These are phyloP conservation scores for Porcisia deanei DNA, from an alignment of 208 protist genomes.

Conservation along the genomic window DNA sequence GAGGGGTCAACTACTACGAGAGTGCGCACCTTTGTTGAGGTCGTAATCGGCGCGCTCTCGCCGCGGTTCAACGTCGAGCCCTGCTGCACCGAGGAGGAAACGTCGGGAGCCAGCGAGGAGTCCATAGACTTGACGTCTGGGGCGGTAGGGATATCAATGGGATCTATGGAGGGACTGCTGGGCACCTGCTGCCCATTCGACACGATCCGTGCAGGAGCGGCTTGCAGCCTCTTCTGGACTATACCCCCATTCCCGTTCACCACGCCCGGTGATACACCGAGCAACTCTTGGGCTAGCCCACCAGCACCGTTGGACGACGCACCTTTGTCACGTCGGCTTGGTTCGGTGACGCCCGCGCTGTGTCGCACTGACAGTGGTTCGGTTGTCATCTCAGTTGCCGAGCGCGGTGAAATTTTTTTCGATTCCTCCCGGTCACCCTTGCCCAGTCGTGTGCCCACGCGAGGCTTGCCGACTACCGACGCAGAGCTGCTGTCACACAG, in stretches of 20 bases:
- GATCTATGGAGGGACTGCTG: conserved; percentile 13
- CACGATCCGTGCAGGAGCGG: conserved; percentile 16
- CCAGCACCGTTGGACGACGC: neutral
- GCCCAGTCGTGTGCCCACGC: neutral
- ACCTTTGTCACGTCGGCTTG: neutral
- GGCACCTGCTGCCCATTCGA: conserved; percentile 28
- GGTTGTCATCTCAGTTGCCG: conserved; percentile 7
- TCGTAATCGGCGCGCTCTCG: conserved; percentile 22
- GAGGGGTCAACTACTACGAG: conserved; percentile 66
- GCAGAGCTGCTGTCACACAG: conserved; percentile 7
- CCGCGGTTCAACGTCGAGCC: conserved; percentile 17
- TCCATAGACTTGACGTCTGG: conserved; percentile 23
- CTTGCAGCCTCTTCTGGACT: conserved; percentile 6
- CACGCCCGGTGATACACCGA: conserved; percentile 4
- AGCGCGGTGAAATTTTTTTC: neutral
- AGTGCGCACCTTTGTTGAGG: conserved; percentile 68
- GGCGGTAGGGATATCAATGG: conserved; percentile 10
- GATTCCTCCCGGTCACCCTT: neutral
- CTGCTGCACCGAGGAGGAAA: conserved; percentile 22
- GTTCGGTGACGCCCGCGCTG: neutral
- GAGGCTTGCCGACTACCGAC: neutral
- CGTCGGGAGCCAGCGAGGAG: conserved; percentile 26
- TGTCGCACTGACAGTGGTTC: neutral
- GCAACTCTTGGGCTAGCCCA: neutral
- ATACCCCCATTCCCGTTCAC: neutral